Conservation (phyloP, 352 stramenopile species). For the Globisporangium uncinulatum region DNA sequence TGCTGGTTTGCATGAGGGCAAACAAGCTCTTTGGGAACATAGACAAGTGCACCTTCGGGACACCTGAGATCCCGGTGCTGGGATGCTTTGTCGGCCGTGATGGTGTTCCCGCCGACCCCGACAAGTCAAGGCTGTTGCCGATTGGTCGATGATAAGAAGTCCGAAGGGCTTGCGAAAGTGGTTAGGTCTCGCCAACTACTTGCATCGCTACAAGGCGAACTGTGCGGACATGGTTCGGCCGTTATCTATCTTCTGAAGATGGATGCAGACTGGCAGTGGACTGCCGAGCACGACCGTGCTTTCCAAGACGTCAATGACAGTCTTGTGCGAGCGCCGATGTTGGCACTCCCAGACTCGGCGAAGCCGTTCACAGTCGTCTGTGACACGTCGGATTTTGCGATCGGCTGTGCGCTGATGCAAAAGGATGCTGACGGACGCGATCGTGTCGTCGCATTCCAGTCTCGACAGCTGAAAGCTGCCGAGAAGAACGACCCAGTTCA, state of each 20-base stretch:
- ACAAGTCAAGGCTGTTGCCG: slow-evolving; percentile 14
- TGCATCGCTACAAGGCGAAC: slow-evolving; percentile 19
- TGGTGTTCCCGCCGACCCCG: slow-evolving; percentile 10
- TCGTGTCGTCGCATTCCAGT: too few relatives aligned
- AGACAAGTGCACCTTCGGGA: slow-evolving; percentile 1
- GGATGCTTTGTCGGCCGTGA: background rate
- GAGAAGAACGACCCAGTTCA: slow-evolving; percentile 11
- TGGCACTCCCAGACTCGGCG: too few relatives aligned
- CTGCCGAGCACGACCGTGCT: slow-evolving; percentile 1
- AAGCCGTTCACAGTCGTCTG: too few relatives aligned
- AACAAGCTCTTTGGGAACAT: slow-evolving; percentile 3
- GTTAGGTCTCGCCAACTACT: slow-evolving; percentile 17
- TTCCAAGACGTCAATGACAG: too few relatives aligned
- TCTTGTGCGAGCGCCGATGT: too few relatives aligned
- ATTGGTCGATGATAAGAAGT: slow-evolving; percentile 4
- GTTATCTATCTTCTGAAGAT: slow-evolving; percentile 17
- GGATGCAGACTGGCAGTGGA: slow-evolving; percentile 7
- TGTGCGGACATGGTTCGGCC: slow-evolving; percentile 8
- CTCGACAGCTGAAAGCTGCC: slow-evolving; percentile 17
- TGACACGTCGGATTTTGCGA: too few relatives aligned
- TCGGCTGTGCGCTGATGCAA: too few relatives aligned
- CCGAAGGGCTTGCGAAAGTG: slow-evolving; percentile 12
- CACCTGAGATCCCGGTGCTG: too few relatives aligned
- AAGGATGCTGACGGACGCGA: too few relatives aligned
- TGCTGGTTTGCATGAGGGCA: background rate